These are phyloP conservation scores for Iris pallida DNA, from an alignment of 116 monocot genomes.

Conservation along the genomic window DNA sequence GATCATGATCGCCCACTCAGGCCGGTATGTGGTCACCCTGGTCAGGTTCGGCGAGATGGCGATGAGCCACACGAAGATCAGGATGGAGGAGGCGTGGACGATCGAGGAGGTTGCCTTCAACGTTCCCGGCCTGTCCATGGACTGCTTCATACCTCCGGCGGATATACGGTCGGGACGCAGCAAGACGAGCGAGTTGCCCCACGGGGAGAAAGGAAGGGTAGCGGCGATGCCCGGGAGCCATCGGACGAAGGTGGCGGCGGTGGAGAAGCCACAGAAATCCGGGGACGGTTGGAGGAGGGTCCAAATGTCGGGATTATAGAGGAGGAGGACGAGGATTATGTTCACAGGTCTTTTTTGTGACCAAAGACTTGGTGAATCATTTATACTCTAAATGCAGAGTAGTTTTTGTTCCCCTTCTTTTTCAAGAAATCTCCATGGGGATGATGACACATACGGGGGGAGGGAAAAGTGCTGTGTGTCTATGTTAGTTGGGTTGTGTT, in stretches of 20 bases:
- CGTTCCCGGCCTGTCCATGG: slow-evolving; percentile 65
- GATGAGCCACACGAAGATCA: slow-evolving; percentile 76
- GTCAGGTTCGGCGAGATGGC: slow-evolving; percentile 72
- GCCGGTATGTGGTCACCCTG: slow-evolving; percentile 67
- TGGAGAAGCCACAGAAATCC: slow-evolving; percentile 20
- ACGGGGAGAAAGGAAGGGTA: slow-evolving; percentile 30
- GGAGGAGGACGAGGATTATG: slow-evolving; percentile 19
- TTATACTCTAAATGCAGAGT: too few species aligned
- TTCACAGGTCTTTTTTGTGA: too few species aligned
- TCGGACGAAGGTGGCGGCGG: slow-evolving; percentile 41
- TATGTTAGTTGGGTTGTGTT: too few species aligned
- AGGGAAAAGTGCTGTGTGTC: too few species aligned
- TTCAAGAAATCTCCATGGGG: too few species aligned
- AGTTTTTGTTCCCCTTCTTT: too few species aligned
- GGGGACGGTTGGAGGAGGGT: not conserved
- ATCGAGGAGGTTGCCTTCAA: slow-evolving; percentile 92
- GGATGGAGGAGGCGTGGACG: slow-evolving; percentile 86
- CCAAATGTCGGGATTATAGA: slow-evolving; percentile 12
- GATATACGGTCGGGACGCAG: slow-evolving; percentile 47
- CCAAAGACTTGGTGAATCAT: too few species aligned
- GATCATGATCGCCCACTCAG: slow-evolving; percentile 68
- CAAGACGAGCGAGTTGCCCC: slow-evolving; percentile 51
- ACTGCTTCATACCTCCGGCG: slow-evolving; percentile 82
- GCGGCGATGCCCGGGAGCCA: slow-evolving; percentile 16
- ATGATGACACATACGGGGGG: too few species aligned